Evolutionary conservation across 2,329 filamentous ascomycete genomes (phyloP), one percentile per base, ranked within the genome.

Genomic region (Epichloe gansuensis): DNA sequence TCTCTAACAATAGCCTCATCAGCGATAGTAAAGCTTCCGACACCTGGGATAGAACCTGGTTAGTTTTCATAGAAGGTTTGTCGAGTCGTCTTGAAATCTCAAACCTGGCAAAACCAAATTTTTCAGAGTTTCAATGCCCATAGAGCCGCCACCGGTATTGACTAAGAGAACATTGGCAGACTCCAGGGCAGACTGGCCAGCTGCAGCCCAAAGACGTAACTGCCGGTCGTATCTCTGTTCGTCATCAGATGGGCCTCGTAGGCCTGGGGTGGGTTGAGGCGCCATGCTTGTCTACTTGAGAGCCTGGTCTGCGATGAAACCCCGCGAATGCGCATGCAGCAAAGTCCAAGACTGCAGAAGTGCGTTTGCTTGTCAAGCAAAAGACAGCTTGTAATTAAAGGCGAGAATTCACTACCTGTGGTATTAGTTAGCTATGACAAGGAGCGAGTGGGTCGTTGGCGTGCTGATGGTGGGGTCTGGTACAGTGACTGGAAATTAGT

Each of bases 171-270:
- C 84, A 59, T 94, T 87, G 23, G 93, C 87, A 52, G 89, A 82
- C 68, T 98, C 94, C 2, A 98, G 76, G 15, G 90, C 91, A 58
- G 85, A 78, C 66, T 98, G 93, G 17, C 93, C 93, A 49, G 81
- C 88, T 42, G 91, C 89, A 55, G 90, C 94, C 93, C 93, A 98
- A 13, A 98, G 74, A 50, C 94, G 85, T 41, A 98, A 81, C 69
- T 98, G 93, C 50, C 93, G 83, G 67, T 98, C 93, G 71, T 98
- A 98, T 64, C 88, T 94, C 67, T 80, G 80, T 56, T 82, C 78
- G 63, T 82, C 81, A 57, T 80, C 78, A 5, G 78, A 76, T 8
- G 76, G 78, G 0, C 74, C 74, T 34, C 73, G 71, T 40, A 78
- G 70, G 17, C 55, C 50, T 9, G 62, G 61, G 47, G 64, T 62